Evolutionary conservation across 2,329 filamentous ascomycete genomes (phyloP).

Genomic region (Alternaria angustiovoidea): DNA sequence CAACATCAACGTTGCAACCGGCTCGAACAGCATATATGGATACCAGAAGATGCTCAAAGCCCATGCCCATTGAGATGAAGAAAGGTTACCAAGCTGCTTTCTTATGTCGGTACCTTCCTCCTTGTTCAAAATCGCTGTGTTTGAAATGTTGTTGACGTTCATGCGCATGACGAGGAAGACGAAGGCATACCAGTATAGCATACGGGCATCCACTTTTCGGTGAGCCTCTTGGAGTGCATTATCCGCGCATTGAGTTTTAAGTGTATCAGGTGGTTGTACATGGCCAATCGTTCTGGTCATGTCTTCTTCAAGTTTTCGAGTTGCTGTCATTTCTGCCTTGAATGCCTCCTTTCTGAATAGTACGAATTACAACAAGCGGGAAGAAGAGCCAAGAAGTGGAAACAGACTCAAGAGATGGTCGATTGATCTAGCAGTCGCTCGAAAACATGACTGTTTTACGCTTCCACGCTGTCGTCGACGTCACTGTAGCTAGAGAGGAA

Average conservation of each 20-base stretch:
- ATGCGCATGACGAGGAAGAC: slow-evolving; percentile 45
- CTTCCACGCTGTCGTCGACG: no score
- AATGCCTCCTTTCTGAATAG: background rate
- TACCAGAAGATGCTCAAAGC: slow-evolving; percentile 47
- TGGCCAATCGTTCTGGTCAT: background rate
- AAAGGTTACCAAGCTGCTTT: slow-evolving; percentile 43
- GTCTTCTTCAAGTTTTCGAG: background rate
- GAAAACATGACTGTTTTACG: background rate
- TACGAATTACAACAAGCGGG: background rate
- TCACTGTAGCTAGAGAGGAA: no score
- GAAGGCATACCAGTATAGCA: slow-evolving; percentile 45
- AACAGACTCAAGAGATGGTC: background rate
- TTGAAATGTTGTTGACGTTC: slow-evolving; percentile 44
- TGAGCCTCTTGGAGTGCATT: background rate
- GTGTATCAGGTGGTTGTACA: background rate
- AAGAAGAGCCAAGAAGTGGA: background rate
- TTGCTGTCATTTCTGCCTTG: background rate
- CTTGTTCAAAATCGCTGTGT: slow-evolving; percentile 48
- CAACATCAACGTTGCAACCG: slow-evolving; percentile 31
- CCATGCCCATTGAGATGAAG: slow-evolving; percentile 45
- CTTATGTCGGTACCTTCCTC: slow-evolving; percentile 45
- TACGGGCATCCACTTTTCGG: background rate
- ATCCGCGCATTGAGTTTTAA: background rate
- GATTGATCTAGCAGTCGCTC: background rate
- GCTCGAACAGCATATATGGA: slow-evolving; percentile 45